Conservation (phyloP, 352 stramenopile species). For the Elongisporangium anandrum region DNA sequence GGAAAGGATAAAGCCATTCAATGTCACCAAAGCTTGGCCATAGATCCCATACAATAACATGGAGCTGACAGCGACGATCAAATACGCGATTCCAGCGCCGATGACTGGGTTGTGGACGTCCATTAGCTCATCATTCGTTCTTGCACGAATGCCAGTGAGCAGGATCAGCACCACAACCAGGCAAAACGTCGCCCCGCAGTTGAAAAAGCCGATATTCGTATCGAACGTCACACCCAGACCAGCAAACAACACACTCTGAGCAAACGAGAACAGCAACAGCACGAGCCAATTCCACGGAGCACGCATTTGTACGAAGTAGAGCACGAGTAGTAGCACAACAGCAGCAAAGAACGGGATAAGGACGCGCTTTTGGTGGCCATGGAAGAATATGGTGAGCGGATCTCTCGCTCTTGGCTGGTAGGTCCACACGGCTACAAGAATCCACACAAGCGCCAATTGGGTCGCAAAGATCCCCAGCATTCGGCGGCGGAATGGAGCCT, state of each 20-base stretch:
- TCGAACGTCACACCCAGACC: slow-evolving; percentile 10
- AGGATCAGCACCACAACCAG: slow-evolving; percentile 10
- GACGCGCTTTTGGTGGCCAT: too few relatives aligned
- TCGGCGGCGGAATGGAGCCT: slow-evolving; percentile 40
- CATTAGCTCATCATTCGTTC: slow-evolving; percentile 11
- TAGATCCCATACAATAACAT: slow-evolving; percentile 21
- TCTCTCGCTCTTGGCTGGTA: too few relatives aligned
- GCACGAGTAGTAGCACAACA: slow-evolving; percentile 18
- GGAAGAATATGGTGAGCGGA: too few relatives aligned
- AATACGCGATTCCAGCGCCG: slow-evolving; percentile 19
- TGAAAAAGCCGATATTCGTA: slow-evolving; percentile 12
- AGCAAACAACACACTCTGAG: slow-evolving; percentile 8
- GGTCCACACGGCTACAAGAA: slow-evolving; percentile 7
- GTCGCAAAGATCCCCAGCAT: slow-evolving; percentile 42
- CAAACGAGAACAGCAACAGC: slow-evolving; percentile 13
- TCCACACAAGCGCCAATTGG: slow-evolving; percentile 31
- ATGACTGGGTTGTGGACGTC: slow-evolving; percentile 21
- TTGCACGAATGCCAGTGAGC: not conserved
- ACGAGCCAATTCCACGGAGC: slow-evolving; percentile 29
- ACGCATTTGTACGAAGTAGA: slow-evolving; percentile 33
- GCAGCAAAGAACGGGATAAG: slow-evolving; percentile 10
- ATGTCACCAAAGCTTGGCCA: slow-evolving; percentile 20
- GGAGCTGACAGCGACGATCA: slow-evolving; percentile 14
- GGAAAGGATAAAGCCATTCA: slow-evolving; percentile 29
- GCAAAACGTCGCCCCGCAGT: slow-evolving; percentile 15